Base-by-base conservation (phyloP, 2,329 filamentous ascomycete genomes). In the Sclerotinia nivalis region DNA sequence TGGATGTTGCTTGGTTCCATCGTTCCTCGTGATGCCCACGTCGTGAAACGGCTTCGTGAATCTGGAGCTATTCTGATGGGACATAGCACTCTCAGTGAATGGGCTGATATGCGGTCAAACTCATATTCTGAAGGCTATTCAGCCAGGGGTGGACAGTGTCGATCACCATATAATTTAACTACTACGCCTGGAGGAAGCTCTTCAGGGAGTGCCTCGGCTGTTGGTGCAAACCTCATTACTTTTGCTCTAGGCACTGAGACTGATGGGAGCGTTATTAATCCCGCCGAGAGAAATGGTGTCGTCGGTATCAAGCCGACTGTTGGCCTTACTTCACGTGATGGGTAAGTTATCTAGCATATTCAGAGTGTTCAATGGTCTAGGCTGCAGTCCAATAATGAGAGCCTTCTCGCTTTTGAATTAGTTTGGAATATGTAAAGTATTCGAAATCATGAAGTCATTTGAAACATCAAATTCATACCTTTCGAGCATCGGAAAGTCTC, bases 291-390 rank as follows among this genome's bases (percentile, higher is more conserved):
- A 6, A 92, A 91, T 76, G 85, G 83, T 2, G 77, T 93, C 2
- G 89, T 93, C 1, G 91, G 91, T 4, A 86, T 93, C 78, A 93
- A 93, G 80, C 90, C 91, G 1, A 93, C 90, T 1, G 89, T 93
- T 8, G 91, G 91, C 0, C 79, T 92, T 65, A 92, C 89, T 0
- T 92, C 90, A 12, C 82, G 89, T 22, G 83, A 80, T 28, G 87
- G 83, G 76, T 77, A 68, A 64, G 73, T 70, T 54, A 59, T 56
- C 71, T 13, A 15, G 15, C 15, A n/a, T 43, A 43, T 59, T n/a
- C 56, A 28, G 1, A 9, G n/a, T 45, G 15, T 5, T n/a, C 25
- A 12, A 18, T 28, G 25, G n/a, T 60, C 10, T 4, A n/a, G 49
- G 5, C 15, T 28, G 18, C 56, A 88, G 2, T 79, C 81, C 45